These are phyloP conservation scores for Aspergillus kassunensis DNA, from an alignment of 495 filamentous ascomycete genomes.

Conservation along the genomic window DNA sequence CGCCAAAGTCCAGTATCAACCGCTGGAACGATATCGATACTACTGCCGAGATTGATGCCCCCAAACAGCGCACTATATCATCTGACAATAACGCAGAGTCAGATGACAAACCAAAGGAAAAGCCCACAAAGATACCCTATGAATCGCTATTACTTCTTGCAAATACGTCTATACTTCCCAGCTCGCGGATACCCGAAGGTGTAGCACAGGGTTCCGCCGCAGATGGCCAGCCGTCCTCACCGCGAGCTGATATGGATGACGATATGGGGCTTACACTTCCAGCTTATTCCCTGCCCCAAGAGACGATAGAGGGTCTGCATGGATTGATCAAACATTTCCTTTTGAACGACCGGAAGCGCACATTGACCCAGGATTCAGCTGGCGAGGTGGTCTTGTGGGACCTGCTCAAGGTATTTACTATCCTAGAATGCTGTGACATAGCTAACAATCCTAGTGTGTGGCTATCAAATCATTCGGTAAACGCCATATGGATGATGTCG, in stretches of 20 bases:
- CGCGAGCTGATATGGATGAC: conserved; percentile 55
- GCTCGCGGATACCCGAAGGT: conserved; percentile 44
- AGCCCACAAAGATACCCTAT: conserved; percentile 65
- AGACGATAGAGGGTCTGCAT: conserved; percentile 92
- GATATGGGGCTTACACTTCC: conserved; percentile 57
- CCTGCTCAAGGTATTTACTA: conserved; percentile 62
- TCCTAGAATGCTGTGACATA: not conserved
- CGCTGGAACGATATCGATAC: conserved; percentile 89
- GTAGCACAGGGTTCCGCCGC: conserved; percentile 45
- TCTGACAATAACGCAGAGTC: not conserved
- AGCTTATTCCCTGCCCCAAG: conserved; percentile 69
- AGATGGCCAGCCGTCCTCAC: conserved; percentile 53
- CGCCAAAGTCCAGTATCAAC: conserved; percentile 90
- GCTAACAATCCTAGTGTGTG: conserved; percentile 57
- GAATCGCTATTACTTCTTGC: conserved; percentile 75
- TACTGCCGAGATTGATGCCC: conserved; percentile 52
- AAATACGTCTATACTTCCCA: conserved; percentile 72
- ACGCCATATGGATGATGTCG: conserved; percentile 87
- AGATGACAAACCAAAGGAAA: conserved; percentile 13
- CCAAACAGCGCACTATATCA: conserved; percentile 44
- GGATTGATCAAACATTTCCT: conserved; percentile 90
- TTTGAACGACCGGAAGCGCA: conserved; percentile 84
- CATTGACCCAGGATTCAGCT: conserved; percentile 88
- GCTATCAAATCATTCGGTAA: conserved; percentile 87
- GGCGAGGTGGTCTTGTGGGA: conserved; percentile 98